Conservation (phyloP, 2,329 filamentous ascomycete species). For the Penicillium polonicum region DNA sequence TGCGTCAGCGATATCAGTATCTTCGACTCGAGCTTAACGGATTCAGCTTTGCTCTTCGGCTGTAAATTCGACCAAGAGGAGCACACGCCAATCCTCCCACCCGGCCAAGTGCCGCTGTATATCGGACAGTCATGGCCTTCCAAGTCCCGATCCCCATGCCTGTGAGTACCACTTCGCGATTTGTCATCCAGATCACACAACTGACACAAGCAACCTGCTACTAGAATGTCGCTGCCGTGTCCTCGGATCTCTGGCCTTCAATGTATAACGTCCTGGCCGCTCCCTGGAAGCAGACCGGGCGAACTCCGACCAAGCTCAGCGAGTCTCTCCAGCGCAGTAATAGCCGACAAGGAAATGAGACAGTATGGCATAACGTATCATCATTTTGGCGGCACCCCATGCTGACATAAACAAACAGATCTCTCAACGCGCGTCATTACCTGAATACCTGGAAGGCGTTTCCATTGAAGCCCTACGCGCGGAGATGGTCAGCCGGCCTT, state of each 20-base stretch:
- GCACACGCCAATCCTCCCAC: slow-evolving; percentile 16
- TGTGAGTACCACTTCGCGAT: slow-evolving; percentile 35
- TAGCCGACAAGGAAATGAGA: slow-evolving; percentile 15
- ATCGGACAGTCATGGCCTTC: slow-evolving; percentile 51
- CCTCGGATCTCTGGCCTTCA: slow-evolving; percentile 46
- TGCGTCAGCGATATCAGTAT: slow-evolving; percentile 28
- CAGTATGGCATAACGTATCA: slow-evolving; percentile 18
- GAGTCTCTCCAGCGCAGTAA: slow-evolving; percentile 14
- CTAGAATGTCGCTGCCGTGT: slow-evolving; percentile 49
- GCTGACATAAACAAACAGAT: slow-evolving; percentile 12
- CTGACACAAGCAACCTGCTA: slow-evolving; percentile 13
- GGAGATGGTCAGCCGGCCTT: slow-evolving; percentile 18
- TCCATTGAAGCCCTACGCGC: slow-evolving; percentile 28
- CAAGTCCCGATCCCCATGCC: slow-evolving; percentile 49
- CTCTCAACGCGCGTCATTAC: slow-evolving; percentile 18
- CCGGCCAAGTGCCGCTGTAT: slow-evolving; percentile 41
- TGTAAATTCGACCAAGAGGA: slow-evolving; percentile 14
- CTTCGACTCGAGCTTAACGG: slow-evolving; percentile 6
- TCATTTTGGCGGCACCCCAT: background rate
- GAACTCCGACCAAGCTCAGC: slow-evolving; percentile 16
- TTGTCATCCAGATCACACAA: background rate
- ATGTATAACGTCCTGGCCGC: slow-evolving; percentile 41
- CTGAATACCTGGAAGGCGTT: slow-evolving; percentile 29
- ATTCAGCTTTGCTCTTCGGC: slow-evolving; percentile 1
- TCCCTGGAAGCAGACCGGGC: slow-evolving; percentile 37